A percentile compares a stretch with the other conserved stretches of the same genome.
These are phyloP conservation scores for Xylaria telfairii DNA, from an alignment of 495 filamentous ascomycete genomes.

Conservation along the genomic window DNA sequence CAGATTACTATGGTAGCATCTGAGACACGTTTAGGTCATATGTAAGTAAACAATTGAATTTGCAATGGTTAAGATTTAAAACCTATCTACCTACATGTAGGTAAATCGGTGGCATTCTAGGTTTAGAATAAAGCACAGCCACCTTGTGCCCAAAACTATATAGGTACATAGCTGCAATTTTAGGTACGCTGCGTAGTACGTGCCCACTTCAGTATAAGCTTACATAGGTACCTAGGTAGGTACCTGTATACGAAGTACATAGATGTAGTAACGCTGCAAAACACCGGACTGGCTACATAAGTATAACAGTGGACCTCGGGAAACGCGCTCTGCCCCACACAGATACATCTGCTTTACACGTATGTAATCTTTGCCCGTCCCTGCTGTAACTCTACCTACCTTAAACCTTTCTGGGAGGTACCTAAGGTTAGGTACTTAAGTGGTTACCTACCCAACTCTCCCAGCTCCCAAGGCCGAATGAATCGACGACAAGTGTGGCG, in stretches of 20 bases:
- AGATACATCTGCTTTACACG: background rate
- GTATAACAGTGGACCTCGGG: too few relatives aligned
- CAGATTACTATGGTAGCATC: background rate
- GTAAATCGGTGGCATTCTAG: background rate
- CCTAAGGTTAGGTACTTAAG: too few relatives aligned
- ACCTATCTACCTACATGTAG: too few relatives aligned
- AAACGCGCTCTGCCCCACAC: background rate
- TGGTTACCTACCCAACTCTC: background rate
- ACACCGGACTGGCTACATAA: background rate
- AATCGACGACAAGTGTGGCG: conserved; percentile 24
- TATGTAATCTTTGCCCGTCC: background rate
- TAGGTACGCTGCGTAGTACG: too few relatives aligned
- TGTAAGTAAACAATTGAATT: background rate
- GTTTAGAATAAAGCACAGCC: too few relatives aligned
- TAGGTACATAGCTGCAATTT: too few relatives aligned
- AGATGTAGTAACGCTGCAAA: background rate
- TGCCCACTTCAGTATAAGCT: too few relatives aligned
- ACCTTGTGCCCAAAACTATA: background rate
- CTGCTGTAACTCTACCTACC: too few relatives aligned
- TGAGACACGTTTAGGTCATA: background rate
- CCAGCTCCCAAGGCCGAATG: conserved; percentile 9
- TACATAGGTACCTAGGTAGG: too few relatives aligned
- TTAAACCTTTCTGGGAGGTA: background rate
- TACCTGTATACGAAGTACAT: too few relatives aligned
- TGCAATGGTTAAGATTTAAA: too few relatives aligned